A percentile compares a stretch with the other conserved stretches of the same genome.
Conservation (phyloP, 768 basidiomycete species). For the Tephrocybe sp. region DNA sequence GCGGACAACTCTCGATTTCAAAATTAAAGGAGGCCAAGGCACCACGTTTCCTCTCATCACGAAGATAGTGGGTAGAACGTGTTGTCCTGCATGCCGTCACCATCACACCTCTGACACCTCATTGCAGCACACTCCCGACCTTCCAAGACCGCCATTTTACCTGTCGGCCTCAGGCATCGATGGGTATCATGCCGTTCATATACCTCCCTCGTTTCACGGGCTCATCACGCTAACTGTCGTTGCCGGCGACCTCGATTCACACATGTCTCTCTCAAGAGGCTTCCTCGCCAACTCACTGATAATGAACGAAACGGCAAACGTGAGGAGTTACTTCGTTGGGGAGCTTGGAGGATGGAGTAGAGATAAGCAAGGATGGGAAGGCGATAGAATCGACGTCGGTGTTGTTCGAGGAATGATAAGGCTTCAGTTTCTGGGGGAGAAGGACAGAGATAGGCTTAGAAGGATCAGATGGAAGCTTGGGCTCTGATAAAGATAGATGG, state of each 20-base stretch:
- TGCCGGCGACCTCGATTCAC: slow-evolving; percentile 37
- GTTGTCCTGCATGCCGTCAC: not conserved
- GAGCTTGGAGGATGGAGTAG: slow-evolving; percentile 23
- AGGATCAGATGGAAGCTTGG: slow-evolving; percentile 18
- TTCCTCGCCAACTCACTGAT: slow-evolving; percentile 28
- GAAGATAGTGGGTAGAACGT: slow-evolving; percentile 31
- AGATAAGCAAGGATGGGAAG: slow-evolving; percentile 23
- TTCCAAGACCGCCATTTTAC: slow-evolving; percentile 34
- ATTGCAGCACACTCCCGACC: slow-evolving; percentile 34
- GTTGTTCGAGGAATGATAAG: slow-evolving; percentile 23
- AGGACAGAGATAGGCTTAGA: slow-evolving; percentile 21
- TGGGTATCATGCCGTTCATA: slow-evolving; percentile 33
- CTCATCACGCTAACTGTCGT: slow-evolving; percentile 35
- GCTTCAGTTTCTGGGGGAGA: slow-evolving; percentile 23
- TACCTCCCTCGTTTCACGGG: slow-evolving; percentile 44
- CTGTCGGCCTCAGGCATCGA: slow-evolving; percentile 28
- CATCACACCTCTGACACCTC: not conserved
- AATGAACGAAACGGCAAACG: slow-evolving; percentile 31
- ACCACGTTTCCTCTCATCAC: slow-evolving; percentile 35
- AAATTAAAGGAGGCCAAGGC: slow-evolving; percentile 24
- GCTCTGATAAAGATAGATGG: slow-evolving; percentile 4
- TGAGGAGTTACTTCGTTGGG: slow-evolving; percentile 36
- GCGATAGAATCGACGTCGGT: slow-evolving; percentile 23
- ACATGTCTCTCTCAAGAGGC: slow-evolving; percentile 31
- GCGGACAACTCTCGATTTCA: slow-evolving; percentile 31